These are phyloP conservation scores for Toxoplasma gondii DNA, from an alignment of 169 alveolate genomes.

Conservation along the genomic window DNA sequence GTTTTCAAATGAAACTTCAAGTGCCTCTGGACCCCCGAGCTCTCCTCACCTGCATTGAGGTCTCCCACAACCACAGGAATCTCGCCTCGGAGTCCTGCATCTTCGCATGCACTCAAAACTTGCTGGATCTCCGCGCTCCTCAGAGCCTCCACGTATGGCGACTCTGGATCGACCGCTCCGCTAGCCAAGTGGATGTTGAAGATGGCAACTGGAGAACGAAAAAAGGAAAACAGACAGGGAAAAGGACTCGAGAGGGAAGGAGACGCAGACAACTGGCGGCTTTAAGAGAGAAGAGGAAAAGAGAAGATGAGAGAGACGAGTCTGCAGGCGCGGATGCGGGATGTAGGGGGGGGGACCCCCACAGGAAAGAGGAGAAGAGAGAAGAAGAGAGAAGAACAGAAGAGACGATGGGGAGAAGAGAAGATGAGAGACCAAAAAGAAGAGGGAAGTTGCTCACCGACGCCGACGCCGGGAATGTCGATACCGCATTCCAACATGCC, in stretches of 20 bases:
- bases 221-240: too few relatives aligned
- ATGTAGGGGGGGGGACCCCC: too few relatives aligned
- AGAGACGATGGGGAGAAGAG: too few relatives aligned
- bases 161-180: constrained; percentile 90
- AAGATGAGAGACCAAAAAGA: too few relatives aligned
- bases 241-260: too few relatives aligned
- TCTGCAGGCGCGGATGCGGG: too few relatives aligned
- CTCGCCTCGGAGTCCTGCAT: constrained; percentile 83
- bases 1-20: too few relatives aligned
- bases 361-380: too few relatives aligned
- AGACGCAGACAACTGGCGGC: too few relatives aligned
- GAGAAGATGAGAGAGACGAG: too few relatives aligned
- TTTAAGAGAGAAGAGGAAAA: too few relatives aligned
- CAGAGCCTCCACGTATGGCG: constrained; percentile 84
- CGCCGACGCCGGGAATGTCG: constrained; percentile 85
- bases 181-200: constrained; percentile 90
- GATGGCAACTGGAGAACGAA: constrained; percentile 72
- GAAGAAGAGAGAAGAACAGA: too few relatives aligned
- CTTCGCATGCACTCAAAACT: constrained; percentile 81
- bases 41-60: constrained; percentile 83
- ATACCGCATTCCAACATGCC: constrained; percentile 89
- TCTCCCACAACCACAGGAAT: constrained; percentile 90
- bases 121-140: constrained; percentile 87
- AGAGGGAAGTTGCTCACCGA: constrained; percentile 56
- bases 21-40: neutral